Evolutionary conservation across 1,284 basidiomycete species (phyloP), one percentile per base, ranked within the genome.

Genomic region (Exsudoporus floridanus): DNA sequence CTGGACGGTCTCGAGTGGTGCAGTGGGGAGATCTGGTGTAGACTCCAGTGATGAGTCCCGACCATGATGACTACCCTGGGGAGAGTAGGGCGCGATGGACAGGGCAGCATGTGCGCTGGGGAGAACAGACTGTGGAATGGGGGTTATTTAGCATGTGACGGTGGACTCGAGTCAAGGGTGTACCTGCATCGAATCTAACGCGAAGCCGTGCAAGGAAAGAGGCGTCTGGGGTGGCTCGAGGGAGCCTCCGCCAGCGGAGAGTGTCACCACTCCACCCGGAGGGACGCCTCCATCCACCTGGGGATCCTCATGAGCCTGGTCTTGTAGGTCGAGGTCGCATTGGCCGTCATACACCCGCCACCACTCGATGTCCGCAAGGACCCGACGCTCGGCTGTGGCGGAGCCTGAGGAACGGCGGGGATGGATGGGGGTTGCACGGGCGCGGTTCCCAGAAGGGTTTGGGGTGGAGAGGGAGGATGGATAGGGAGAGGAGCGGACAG

Each of bases 351-450:
- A 72, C 57, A 90, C 86, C 60, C 77, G 79, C 88, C 88, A 90
- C 88, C 88, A 90, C 67, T 89, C 87, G 62, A 90, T 84, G 73
- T 90, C 88, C 36, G 86, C 88, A 54, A 90, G 78, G 57, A 90
- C 86, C 59, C 87, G 79, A 65, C 88, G 78, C 59, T 70, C 75
- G 57, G 65, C 70, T 28, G 79, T 80, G 60, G 86, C 82, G 54
- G 86, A 85, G 56, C 80, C 84, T 27, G 83, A 83, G 19, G 84
- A 80, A 55, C 84, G 81, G 64, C 84, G 77, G 39, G 74, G 73
- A 30, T 67, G 69, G 56, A 75, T 73, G 37, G 75, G 74, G 28
- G 74, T 69, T 28, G 65, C 61, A 47, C 74, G 77, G 34, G 65
- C 46, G 30, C 63, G 63, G 46, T 62, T 54, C 37, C 61, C 59